These are phyloP conservation scores for Hirschfeldia incana DNA, from an alignment of 345 rosid genomes.

Conservation along the genomic window DNA sequence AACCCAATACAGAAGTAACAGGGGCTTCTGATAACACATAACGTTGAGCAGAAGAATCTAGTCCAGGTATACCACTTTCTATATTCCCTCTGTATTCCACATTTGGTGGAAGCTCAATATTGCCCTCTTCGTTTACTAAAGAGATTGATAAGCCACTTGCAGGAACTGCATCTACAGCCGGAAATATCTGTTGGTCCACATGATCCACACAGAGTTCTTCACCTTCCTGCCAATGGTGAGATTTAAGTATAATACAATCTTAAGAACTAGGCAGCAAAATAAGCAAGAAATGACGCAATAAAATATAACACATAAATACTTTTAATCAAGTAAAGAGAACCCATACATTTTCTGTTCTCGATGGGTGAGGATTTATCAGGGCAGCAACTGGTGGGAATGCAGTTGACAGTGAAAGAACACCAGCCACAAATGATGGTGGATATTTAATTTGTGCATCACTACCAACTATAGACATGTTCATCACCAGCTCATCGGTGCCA, in stretches of 20 bases:
- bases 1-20: constrained; percentile 58
- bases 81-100: constrained; percentile 44
- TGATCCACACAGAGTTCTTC: constrained; percentile 49
- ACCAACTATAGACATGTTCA: constrained; percentile 67
- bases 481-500: constrained; percentile 56
- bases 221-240: constrained; percentile 47
- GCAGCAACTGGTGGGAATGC: constrained; percentile 76
- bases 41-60: constrained; percentile 60
- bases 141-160: constrained; percentile 49
- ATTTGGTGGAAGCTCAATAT: constrained; percentile 43
- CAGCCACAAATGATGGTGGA: constrained; percentile 69
- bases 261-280: constrained; percentile 21
- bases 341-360: constrained; percentile 44
- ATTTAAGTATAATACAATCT: constrained; percentile 30
- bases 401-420: constrained; percentile 75
- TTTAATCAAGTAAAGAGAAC: constrained; percentile 29
- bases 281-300: constrained; percentile 8
- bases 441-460: constrained; percentile 66
- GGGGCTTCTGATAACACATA: constrained; percentile 56
- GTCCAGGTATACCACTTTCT: constrained; percentile 83
- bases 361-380: constrained; percentile 42
- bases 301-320: constrained; percentile 5
- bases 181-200: constrained; percentile 44
- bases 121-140: constrained; percentile 46
- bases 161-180: constrained; percentile 48